phyloP scores from a whole-genome alignment of 768 basidiomycete genomes.

The Naganishia onofrii region DNA sequence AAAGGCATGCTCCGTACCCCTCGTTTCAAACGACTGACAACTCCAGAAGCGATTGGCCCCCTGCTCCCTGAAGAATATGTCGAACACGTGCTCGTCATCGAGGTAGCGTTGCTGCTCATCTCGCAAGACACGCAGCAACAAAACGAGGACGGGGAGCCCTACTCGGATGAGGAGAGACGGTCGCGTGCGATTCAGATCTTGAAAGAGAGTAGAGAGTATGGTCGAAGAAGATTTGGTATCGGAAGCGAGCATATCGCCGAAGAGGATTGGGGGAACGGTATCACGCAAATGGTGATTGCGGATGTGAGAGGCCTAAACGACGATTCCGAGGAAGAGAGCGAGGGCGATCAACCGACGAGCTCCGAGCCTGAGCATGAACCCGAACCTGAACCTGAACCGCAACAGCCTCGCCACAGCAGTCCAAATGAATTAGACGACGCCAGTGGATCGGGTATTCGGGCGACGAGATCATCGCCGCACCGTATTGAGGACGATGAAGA shows the following conservation, averaged over 20 bases:
- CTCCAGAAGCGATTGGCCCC: constrained; percentile 45
- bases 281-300: constrained; percentile 23
- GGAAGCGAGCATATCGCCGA: constrained; percentile 53
- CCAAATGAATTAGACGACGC: not conserved
- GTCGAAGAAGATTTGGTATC: constrained; percentile 79
- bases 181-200: constrained; percentile 61
- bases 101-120: constrained; percentile 77
- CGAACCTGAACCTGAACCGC: not conserved
- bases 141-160: constrained; percentile 42
- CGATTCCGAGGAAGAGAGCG: constrained; percentile 12
- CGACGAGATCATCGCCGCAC: not conserved
- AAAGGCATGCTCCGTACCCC: constrained; percentile 9
- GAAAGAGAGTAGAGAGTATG: constrained; percentile 75
- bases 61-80: constrained; percentile 74
- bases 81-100: constrained; percentile 82
- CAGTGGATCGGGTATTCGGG: not conserved
- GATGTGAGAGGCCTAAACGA: constrained; percentile 7
- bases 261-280: constrained; percentile 36
- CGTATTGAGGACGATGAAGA: not conserved
- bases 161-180: constrained; percentile 24
- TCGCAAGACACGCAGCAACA: constrained; percentile 64
- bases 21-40: constrained; percentile 4
- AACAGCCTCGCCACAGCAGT: too few species aligned
- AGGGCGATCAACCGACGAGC: not conserved
- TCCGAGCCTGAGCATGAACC: not conserved